Base-by-base conservation (phyloP, 441 rosid species). In the Melastoma candidum region DNA sequence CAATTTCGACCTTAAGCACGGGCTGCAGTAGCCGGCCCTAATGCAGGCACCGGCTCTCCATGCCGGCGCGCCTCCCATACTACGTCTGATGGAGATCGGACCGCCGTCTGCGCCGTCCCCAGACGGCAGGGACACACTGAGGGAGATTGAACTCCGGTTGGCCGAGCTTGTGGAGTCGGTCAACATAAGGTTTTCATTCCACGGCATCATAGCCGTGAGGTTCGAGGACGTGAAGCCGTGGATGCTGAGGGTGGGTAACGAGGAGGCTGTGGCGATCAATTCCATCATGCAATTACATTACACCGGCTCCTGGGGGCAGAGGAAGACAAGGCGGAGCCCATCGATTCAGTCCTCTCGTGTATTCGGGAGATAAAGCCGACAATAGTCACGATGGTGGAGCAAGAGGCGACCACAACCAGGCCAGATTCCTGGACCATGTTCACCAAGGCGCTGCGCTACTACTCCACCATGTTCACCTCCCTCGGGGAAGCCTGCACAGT, bases 1-100 rank as follows among this genome's bases (percentile, higher is more conserved):
- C 26, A 84, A 84, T 62, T 73, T 84, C 51, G 77, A 81, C 70
- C 52, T 84, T 59, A 74, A 71, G 78, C 89, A 82, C 58, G 94
- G 94, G 49, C 59, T 82, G 49, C 89, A 84, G 60, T 84, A 89
- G 89, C 86, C 86, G 51, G 86, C 89, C 14, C 66, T 84, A 9
- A 79, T 84, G 46, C 88, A 84, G 57, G 93, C 93, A 3, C 53
- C 81, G 8, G 93, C 94, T 44, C 66, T 84, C 44, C 81, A 86
- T 22, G 71, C 83, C 3, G 82, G 86, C 13, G 89, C 85, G 0
- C 81, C 93, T 0, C 88, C 84, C 3, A 25, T 70, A 8, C 72
- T 84, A 36, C 80, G 87, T 44, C 65, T 84, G 57, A 81, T 86
- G 8, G 86, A 89, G 63, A 76, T 85, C 60, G 93, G 93, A 0